Percentiles rank a stretch among this genome's conserved stretches.
phyloP scores from a whole-genome alignment of 495 filamentous ascomycete species.

The Aspergillus cavernicola region DNA sequence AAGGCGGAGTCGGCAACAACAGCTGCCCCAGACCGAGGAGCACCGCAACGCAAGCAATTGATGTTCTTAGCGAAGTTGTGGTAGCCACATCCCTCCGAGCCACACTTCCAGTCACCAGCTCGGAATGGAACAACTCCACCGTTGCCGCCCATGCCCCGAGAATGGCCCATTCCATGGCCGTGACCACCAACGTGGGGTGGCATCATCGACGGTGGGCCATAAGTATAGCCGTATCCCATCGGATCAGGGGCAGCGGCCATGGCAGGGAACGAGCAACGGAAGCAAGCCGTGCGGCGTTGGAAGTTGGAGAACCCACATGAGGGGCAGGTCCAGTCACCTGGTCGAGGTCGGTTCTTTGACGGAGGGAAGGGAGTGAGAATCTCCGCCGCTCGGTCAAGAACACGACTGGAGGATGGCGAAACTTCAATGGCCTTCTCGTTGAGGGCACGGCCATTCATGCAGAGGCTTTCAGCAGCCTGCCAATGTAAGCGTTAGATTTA shows the following conservation, averaged over 20 bases:
- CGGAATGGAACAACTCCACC: slow-evolving; percentile 94
- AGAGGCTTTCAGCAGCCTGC: slow-evolving; percentile 90
- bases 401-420: slow-evolving; percentile 90
- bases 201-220: slow-evolving; percentile 76
- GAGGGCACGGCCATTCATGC: slow-evolving; percentile 97
- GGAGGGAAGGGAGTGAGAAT: slow-evolving; percentile 96
- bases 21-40: slow-evolving; percentile 86
- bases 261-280: slow-evolving; percentile 96
- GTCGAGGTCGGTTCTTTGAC: slow-evolving; percentile 94
- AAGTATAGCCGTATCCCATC: slow-evolving; percentile 72
- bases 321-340: slow-evolving; percentile 98
- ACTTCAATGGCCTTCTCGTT: slow-evolving; percentile 99
- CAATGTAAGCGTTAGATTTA: slow-evolving; percentile 18
- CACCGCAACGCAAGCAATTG: slow-evolving; percentile 92
- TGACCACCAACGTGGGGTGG: slow-evolving; percentile 79
- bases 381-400: slow-evolving; percentile 90
- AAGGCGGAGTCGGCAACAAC: slow-evolving; percentile 92
- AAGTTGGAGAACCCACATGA: slow-evolving; percentile 83
- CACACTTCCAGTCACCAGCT: slow-evolving; percentile 98
- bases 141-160: slow-evolving; percentile 67
- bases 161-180: slow-evolving; percentile 69
- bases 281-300: slow-evolving; percentile 95
- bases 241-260: slow-evolving; percentile 73
- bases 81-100: slow-evolving; percentile 95
- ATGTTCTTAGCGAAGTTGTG: slow-evolving; percentile 99